Evolutionary conservation across 441 rosid species (phyloP).

Genomic region (Syzygium syzygioides): DNA sequence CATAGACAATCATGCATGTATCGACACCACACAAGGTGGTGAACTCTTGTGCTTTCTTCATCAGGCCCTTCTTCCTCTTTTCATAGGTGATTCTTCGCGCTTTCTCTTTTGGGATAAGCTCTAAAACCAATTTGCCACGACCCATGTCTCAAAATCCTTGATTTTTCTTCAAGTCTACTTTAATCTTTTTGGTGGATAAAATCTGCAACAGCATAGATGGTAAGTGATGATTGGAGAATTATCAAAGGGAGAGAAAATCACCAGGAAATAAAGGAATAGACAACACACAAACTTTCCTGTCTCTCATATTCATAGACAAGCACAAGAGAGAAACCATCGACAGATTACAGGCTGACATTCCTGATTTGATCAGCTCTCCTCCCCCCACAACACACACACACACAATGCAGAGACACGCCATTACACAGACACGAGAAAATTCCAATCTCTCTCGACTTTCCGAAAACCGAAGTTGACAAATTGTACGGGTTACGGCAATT

Average conservation of each 20-base stretch:
- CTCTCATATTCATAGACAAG: not conserved
- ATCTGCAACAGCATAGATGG: not conserved
- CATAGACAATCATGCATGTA: constrained; percentile 2
- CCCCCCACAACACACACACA: not conserved
- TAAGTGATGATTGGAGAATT: not conserved
- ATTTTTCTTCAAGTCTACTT: not conserved
- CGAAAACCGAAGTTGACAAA: not conserved
- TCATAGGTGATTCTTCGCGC: not conserved
- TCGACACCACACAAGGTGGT: constrained; percentile 2
- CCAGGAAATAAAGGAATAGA: not conserved
- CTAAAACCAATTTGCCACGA: constrained; percentile 1
- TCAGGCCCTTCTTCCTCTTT: constrained; percentile 2
- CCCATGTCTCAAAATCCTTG: not conserved
- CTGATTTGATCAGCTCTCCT: not conserved
- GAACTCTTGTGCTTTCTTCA: constrained; percentile 5
- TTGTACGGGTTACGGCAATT: not conserved
- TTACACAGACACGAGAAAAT: not conserved
- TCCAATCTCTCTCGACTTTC: not conserved
- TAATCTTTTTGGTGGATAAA: not conserved
- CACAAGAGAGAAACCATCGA: not conserved
- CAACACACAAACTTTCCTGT: not conserved
- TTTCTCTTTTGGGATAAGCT: not conserved
- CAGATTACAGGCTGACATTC: not conserved
- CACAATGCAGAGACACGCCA: not conserved
- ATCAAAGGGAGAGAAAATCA: not conserved